Conservation (phyloP, 2,329 filamentous ascomycete genomes). For the Fusarium sp. region DNA sequence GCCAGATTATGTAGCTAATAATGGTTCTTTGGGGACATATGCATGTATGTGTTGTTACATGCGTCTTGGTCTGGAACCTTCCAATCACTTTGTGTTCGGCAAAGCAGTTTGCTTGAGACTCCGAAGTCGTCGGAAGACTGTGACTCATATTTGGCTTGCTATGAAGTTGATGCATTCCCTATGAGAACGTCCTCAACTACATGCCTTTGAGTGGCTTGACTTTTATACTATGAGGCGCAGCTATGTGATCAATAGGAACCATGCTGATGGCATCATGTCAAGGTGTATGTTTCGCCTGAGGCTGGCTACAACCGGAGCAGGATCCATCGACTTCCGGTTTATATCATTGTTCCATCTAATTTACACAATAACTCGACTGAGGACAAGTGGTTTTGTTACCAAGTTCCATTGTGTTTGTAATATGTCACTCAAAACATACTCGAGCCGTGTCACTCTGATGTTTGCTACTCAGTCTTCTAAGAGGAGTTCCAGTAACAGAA, state of each 20-base stretch:
- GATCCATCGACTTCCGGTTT: neutral
- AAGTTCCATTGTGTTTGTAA: neutral
- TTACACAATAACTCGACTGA: neutral
- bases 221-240: neutral
- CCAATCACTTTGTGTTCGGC: neutral
- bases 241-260: neutral
- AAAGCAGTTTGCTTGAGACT: neutral
- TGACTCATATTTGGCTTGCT: slow-evolving; percentile 4
- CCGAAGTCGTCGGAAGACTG: neutral
- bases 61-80: slow-evolving; percentile 2
- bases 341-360: neutral
- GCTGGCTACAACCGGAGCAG: neutral
- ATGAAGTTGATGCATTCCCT: neutral
- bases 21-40: slow-evolving; percentile 1
- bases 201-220: neutral
- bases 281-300: neutral
- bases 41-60: slow-evolving; percentile 17
- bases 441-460: neutral
- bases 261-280: neutral
- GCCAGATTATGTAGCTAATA: neutral
- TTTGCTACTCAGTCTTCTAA: neutral
- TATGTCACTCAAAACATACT: neutral
- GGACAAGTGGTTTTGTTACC: neutral
- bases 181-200: neutral
- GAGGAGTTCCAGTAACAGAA: neutral